phyloP scores from a whole-genome alignment of 345 rosid species.

The Excoecaria cochinchinensis region DNA sequence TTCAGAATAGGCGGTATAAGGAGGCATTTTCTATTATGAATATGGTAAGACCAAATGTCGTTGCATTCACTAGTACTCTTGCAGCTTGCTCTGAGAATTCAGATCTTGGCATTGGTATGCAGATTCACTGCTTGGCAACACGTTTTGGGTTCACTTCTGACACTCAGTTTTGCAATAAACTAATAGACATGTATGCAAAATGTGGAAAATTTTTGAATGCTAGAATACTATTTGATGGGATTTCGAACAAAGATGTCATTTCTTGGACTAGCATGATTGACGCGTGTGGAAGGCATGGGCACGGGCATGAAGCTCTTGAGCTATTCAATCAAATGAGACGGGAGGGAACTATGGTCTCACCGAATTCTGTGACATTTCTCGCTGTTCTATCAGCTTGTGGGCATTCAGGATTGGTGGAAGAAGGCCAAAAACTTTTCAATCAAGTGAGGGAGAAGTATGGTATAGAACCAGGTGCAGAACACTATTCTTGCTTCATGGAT shows the following conservation, averaged over 20 bases:
- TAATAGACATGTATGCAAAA: constrained; percentile 77
- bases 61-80: constrained; percentile 65
- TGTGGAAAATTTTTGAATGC: constrained; percentile 52
- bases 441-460: constrained; percentile 48
- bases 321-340: constrained; percentile 56
- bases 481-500: constrained; percentile 65
- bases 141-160: constrained; percentile 52
- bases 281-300: constrained; percentile 67
- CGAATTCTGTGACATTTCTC: constrained; percentile 76
- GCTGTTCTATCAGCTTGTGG: constrained; percentile 79
- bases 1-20: constrained; percentile 45
- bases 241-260: constrained; percentile 48
- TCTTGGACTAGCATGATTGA: constrained; percentile 85
- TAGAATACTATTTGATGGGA: constrained; percentile 41
- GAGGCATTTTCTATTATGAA: constrained; percentile 56
- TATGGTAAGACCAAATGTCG: constrained; percentile 47
- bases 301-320: constrained; percentile 55
- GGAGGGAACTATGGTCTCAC: constrained; percentile 34
- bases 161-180: constrained; percentile 65
- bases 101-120: constrained; percentile 62
- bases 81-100: constrained; percentile 71
- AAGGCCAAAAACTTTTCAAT: constrained; percentile 49
- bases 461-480: constrained; percentile 48
- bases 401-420: constrained; percentile 67
- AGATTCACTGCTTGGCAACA: constrained; percentile 59